Evolutionary conservation across 2,329 filamentous ascomycete genomes (phyloP), one percentile per base, ranked within the genome.

Genomic region (Ophiocordyceps camponoti-saundersi): DNA sequence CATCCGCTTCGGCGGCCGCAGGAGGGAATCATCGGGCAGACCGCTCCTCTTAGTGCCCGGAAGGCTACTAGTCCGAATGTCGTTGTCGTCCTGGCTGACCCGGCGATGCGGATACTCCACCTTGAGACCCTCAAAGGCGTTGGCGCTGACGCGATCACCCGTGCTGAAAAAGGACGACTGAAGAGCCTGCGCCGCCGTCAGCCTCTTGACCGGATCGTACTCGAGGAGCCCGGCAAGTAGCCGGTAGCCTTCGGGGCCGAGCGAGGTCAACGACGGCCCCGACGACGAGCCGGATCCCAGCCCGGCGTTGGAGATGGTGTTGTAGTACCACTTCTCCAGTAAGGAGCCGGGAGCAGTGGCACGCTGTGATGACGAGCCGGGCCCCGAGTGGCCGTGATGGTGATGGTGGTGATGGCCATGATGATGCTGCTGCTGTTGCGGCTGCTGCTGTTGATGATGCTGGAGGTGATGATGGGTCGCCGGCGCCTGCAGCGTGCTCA

Each of bases 31-130:
- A 57, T 96, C 90, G 0, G 83, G 84, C 40, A 95, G 59, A 0
- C 85, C 90, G 52, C 83, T 90, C 49, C 89, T 72, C 67, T 96
- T 96, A 0, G 89, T 95, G 0, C 90, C 92, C 0, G 90, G 87
- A 34, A 95, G 64, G 61, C 87, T 94, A 42, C 82, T 81, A 0
- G 85, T 89, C n/a, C 86, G 73, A 48, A 96, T 95, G 62, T 96
- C 92, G 56, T 95, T 94, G 60, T 95, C 88, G 57, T 98, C 92
- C 56, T 93, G 82, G 55, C 84, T 95, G 40, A 98, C 89, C 44
- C 90, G 77, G 8, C 92, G 75, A 57, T 88, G 80, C 0, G 92
- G 92, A 61, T 98, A 98, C 57, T 92, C 86, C 51, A 79, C 79
- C 63, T 87, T 86, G 46, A 88, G 73, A 0, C 89, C 88, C 57